These are phyloP conservation scores for Paradendryphiella salina DNA, from an alignment of 2,329 filamentous ascomycete genomes.

Conservation along the genomic window DNA sequence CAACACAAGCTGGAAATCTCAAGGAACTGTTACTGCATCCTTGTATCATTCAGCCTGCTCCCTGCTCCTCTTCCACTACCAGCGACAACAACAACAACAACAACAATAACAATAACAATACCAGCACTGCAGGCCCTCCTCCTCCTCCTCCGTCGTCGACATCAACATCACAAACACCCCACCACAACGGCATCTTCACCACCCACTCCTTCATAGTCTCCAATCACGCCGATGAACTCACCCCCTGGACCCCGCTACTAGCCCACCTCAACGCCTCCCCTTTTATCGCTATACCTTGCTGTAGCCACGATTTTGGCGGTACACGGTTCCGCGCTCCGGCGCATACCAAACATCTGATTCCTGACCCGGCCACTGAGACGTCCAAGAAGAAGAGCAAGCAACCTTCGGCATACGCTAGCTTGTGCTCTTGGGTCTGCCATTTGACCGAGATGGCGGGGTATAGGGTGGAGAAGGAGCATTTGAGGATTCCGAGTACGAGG, in stretches of 20 bases:
- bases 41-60: constrained; percentile 39
- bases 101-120: no score
- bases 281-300: constrained; percentile 94
- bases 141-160: background rate
- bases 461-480: constrained; percentile 76
- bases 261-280: constrained; percentile 74
- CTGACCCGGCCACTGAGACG: constrained; percentile 20
- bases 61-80: background rate
- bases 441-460: constrained; percentile 75
- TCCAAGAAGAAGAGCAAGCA: constrained; percentile 43
- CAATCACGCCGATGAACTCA: constrained; percentile 96
- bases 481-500: constrained; percentile 89
- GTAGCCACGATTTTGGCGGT: constrained; percentile 83
- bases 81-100: constrained; percentile 27
- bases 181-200: constrained; percentile 68
- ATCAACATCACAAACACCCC: constrained; percentile 9
- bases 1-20: constrained; percentile 54
- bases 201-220: constrained; percentile 86
- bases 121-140: background rate
- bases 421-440: constrained; percentile 75
- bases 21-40: constrained; percentile 66
- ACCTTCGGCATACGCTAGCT: constrained; percentile 76
- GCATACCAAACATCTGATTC: constrained; percentile 21
- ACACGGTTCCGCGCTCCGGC: constrained; percentile 66
- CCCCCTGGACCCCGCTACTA: constrained; percentile 90